Evolutionary conservation across 1,284 basidiomycete genomes (phyloP).

Genomic region (Sporisorium iseilematis-ciliati): DNA sequence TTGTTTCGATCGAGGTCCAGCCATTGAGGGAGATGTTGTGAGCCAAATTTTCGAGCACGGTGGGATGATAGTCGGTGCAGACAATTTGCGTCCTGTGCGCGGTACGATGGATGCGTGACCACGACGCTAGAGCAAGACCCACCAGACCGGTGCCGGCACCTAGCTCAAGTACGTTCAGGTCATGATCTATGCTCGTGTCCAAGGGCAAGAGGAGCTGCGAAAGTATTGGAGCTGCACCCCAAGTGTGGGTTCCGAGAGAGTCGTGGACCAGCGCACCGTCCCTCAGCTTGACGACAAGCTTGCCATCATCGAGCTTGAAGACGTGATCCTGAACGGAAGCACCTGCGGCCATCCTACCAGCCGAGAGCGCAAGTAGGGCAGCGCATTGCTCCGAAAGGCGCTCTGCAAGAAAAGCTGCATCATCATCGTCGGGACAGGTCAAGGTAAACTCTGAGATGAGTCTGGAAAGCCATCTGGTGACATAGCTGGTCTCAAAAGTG

Average conservation of each 20-base stretch:
- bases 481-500: slow-evolving; percentile 40
- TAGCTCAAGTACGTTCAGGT: slow-evolving; percentile 57
- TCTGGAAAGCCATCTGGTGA: slow-evolving; percentile 46
- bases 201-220: slow-evolving; percentile 53
- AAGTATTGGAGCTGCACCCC: slow-evolving; percentile 64
- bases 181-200: not conserved
- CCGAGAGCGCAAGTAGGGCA: slow-evolving; percentile 46
- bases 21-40: slow-evolving; percentile 50
- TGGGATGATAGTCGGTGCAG: slow-evolving; percentile 62
- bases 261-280: slow-evolving; percentile 58
- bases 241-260: slow-evolving; percentile 61
- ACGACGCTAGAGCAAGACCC: slow-evolving; percentile 51
- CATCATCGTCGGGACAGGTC: slow-evolving; percentile 14
- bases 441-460: slow-evolving; percentile 42
- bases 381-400: slow-evolving; percentile 32
- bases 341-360: slow-evolving; percentile 51
- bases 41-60: slow-evolving; percentile 57
- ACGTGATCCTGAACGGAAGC: slow-evolving; percentile 35
- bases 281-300: slow-evolving; percentile 40
- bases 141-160: slow-evolving; percentile 66
- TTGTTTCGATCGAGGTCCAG: slow-evolving; percentile 9
- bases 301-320: slow-evolving; percentile 14
- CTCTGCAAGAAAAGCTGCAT: slow-evolving; percentile 14
- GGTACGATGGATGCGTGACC: slow-evolving; percentile 9
- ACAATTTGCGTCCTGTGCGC: slow-evolving; percentile 16